Conservation (phyloP, 176 grass and related monocot species). For the Avena eriantha region DNA sequence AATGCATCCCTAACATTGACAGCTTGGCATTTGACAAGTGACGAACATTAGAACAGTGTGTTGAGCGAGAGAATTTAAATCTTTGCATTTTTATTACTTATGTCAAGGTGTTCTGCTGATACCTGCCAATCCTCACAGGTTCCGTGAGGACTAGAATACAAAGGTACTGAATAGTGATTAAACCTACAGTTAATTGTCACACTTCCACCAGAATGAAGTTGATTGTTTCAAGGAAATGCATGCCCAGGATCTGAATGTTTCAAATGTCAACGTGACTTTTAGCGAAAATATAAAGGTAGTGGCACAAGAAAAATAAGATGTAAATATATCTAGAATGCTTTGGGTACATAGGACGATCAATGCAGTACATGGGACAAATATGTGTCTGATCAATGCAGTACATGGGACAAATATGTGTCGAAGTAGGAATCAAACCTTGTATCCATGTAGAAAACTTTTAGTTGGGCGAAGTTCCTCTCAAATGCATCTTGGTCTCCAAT, state of each 20-base stretch:
- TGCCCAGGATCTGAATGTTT: conserved; percentile 6
- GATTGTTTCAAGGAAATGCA: neutral
- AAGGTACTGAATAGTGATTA: neutral
- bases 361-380: neutral
- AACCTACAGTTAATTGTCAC: neutral
- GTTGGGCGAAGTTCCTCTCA: conserved; percentile 36
- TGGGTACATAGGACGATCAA: neutral
- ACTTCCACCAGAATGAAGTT: neutral
- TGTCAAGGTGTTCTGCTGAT: neutral
- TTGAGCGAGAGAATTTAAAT: neutral
- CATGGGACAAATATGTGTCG: neutral
- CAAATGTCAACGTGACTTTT: neutral
- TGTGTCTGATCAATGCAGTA: neutral
- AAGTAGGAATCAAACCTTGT: conserved; percentile 57
- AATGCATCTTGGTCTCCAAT: conserved; percentile 30
- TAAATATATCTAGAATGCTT: neutral
- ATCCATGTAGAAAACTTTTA: conserved; percentile 78
- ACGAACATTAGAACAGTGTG: neutral
- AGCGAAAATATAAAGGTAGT: neutral
- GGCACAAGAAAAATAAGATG: neutral
- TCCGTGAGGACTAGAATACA: neutral
- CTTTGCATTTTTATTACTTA: neutral
- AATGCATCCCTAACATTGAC: neutral
- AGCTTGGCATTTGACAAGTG: neutral
- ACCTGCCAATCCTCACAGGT: neutral